These are phyloP conservation scores for Termitomyces sp. DNA, from an alignment of 768 basidiomycete species.

Conservation along the genomic window DNA sequence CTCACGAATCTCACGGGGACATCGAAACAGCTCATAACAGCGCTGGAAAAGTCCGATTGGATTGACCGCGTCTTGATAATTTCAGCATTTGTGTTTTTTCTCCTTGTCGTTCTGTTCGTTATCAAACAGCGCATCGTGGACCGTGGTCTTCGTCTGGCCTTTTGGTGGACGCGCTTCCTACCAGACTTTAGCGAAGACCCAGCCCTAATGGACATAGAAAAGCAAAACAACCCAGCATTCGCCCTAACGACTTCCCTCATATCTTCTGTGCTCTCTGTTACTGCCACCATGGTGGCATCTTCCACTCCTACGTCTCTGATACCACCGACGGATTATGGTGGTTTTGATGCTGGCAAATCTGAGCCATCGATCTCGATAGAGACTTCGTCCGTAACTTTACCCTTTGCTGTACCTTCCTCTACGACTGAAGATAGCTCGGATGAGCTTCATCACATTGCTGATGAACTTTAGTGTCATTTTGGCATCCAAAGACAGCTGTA, in stretches of 20 bases:
- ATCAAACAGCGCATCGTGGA: slow-evolving; percentile 86
- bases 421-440: slow-evolving; percentile 1
- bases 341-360: neutral
- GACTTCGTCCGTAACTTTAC: neutral
- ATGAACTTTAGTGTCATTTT: slow-evolving; percentile 9
- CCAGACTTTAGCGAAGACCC: slow-evolving; percentile 46
- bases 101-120: slow-evolving; percentile 81
- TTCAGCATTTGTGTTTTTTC: slow-evolving; percentile 77
- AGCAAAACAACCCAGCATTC: slow-evolving; percentile 19
- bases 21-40: slow-evolving; percentile 82
- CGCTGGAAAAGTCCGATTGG: slow-evolving; percentile 89
- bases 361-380: slow-evolving; percentile 2
- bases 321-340: neutral
- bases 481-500: neutral
- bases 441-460: neutral
- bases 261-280: slow-evolving; percentile 4
- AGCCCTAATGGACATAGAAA: slow-evolving; percentile 31
- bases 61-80: slow-evolving; percentile 87
- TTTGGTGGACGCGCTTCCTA: slow-evolving; percentile 85
- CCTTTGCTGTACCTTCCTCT: neutral
- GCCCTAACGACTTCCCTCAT: slow-evolving; percentile 3
- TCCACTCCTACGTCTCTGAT: neutral
- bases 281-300: slow-evolving; percentile 4
- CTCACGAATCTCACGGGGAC: slow-evolving; percentile 69
- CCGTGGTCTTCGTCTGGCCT: slow-evolving; percentile 69